phyloP scores from a whole-genome alignment of 2,329 filamentous ascomycete species.

The Penicillium sp. region DNA sequence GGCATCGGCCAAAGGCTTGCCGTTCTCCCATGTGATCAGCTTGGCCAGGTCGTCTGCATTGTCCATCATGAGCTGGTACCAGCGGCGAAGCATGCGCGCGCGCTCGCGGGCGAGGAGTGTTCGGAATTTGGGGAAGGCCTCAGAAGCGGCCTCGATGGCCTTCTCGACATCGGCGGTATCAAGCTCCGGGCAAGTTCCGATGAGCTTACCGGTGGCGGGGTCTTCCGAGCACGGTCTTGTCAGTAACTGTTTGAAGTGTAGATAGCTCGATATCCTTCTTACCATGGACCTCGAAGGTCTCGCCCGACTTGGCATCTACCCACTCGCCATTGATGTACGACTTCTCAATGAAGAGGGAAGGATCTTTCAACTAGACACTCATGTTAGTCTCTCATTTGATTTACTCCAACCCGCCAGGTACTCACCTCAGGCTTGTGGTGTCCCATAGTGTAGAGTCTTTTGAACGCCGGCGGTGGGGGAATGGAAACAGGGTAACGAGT shows the following conservation, averaged over 20 bases:
- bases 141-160: conserved; percentile 79
- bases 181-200: conserved; percentile 82
- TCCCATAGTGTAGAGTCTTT: conserved; percentile 43
- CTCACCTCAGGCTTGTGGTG: conserved; percentile 42
- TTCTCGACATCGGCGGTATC: conserved; percentile 70
- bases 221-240: conserved; percentile 50
- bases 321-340: conserved; percentile 91
- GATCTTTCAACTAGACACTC: conserved; percentile 64
- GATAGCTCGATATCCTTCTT: conserved; percentile 16
- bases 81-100: conserved; percentile 61
- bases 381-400: not conserved
- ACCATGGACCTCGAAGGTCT: conserved; percentile 87
- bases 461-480: conserved; percentile 31
- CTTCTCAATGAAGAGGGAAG: conserved; percentile 78
- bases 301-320: conserved; percentile 77
- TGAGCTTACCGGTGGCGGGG: conserved; percentile 75
- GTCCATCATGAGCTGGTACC: conserved; percentile 65
- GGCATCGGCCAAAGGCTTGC: conserved; percentile 62
- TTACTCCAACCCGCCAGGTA: not conserved
- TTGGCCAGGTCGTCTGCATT: conserved; percentile 65
- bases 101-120: conserved; percentile 61
- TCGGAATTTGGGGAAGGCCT: conserved; percentile 63
- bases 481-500: conserved; percentile 37
- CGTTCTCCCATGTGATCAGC: conserved; percentile 68
- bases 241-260: not conserved